Percentiles rank a stretch among this genome's conserved stretches.
These are phyloP conservation scores for Umbelopsis sp. DNA, from an alignment of 192 early-diverging fungal species.

Conservation along the genomic window DNA sequence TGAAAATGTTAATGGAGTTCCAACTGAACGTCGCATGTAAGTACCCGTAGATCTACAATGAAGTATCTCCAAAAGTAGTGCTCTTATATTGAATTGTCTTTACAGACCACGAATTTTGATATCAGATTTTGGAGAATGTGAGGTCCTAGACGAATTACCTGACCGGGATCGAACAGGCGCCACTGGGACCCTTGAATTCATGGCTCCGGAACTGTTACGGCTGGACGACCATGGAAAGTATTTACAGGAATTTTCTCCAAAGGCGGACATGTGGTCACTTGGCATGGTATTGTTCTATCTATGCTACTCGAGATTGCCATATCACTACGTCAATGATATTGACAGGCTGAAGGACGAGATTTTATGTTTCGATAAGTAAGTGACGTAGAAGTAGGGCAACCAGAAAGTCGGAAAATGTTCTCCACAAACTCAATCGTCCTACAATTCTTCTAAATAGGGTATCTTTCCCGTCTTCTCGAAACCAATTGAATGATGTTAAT, in stretches of 20 bases:
- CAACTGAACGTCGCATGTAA: slow-evolving; percentile 10
- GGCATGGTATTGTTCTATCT: slow-evolving; percentile 94
- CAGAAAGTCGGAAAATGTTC: background rate
- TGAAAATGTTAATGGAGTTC: slow-evolving; percentile 17
- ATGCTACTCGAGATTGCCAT: slow-evolving; percentile 86
- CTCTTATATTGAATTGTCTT: slow-evolving; percentile 18
- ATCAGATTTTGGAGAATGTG: slow-evolving; percentile 98
- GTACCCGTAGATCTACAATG: background rate
- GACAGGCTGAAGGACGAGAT: slow-evolving; percentile 85
- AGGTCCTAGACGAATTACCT: slow-evolving; percentile 71
- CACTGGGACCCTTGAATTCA: slow-evolving; percentile 93
- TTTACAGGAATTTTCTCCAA: slow-evolving; percentile 76
- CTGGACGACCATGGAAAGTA: slow-evolving; percentile 60
- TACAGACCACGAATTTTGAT: slow-evolving; percentile 79
- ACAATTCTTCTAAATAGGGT: background rate
- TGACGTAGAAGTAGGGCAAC: background rate
- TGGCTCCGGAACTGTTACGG: slow-evolving; percentile 79
- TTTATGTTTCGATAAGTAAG: slow-evolving; percentile 58
- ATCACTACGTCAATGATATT: slow-evolving; percentile 84
- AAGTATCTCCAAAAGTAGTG: background rate
- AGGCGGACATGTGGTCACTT: slow-evolving; percentile 94
- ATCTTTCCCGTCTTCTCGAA: slow-evolving; percentile 17
- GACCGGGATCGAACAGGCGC: slow-evolving; percentile 82
- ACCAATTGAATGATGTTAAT: slow-evolving; percentile 23
- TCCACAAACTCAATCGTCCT: background rate